Conservation (phyloP, 1,284 basidiomycete species). For the Taiwanofungus camphoratus region DNA sequence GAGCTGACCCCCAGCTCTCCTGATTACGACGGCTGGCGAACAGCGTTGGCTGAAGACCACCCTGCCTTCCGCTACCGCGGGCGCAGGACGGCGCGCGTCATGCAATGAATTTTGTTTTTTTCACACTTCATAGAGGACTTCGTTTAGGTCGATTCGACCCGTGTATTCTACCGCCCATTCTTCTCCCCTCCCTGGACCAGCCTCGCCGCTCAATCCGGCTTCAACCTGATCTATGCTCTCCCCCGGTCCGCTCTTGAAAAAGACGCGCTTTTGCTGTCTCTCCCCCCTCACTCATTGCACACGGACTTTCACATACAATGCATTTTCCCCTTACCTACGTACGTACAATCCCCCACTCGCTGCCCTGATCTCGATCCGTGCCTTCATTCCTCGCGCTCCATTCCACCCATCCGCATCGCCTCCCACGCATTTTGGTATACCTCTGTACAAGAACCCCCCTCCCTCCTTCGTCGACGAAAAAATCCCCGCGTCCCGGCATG, state of each 20-base stretch:
- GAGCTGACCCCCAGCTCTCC: slow-evolving; percentile 3
- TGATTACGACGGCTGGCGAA: slow-evolving; percentile 4
- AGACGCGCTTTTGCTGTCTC: slow-evolving; percentile 11
- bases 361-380: too few species aligned
- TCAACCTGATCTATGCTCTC: too few species aligned
- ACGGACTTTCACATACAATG: slow-evolving; percentile 19
- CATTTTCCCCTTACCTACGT: slow-evolving; percentile 3
- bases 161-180: neutral
- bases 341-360: neutral
- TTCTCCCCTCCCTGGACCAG: neutral
- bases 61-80: slow-evolving; percentile 28
- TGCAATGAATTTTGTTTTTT: slow-evolving; percentile 15
- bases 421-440: slow-evolving; percentile 4
- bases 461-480: slow-evolving; percentile 3
- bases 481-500: slow-evolving; percentile 6
- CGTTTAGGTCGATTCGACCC: neutral
- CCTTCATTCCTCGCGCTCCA: slow-evolving; percentile 1
- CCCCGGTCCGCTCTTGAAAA: slow-evolving; percentile 18
- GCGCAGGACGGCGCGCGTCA: slow-evolving; percentile 22
- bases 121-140: slow-evolving; percentile 5
- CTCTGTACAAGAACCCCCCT: slow-evolving; percentile 2
- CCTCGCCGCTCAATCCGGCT: slow-evolving; percentile 4
- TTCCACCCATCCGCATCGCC: neutral
- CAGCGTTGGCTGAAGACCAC: slow-evolving; percentile 19
- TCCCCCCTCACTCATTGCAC: slow-evolving; percentile 11